Evolutionary conservation across 2,329 filamentous ascomycete species (phyloP).

Genomic region (Ciborinia camelliae): DNA sequence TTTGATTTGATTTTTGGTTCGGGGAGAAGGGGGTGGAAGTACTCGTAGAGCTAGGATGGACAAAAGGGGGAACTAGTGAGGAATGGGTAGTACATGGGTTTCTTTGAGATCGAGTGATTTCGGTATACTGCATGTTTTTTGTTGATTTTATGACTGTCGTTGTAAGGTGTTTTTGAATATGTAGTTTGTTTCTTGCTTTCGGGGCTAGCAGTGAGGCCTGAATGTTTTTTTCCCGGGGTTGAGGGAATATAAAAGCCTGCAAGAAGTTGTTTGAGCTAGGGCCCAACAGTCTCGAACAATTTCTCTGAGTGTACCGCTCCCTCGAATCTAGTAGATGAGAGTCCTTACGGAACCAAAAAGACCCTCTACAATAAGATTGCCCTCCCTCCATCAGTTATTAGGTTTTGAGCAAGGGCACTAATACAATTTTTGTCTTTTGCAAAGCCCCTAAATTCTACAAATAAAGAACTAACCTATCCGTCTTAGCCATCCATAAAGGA

Average conservation of each 20-base stretch:
- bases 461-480: background rate
- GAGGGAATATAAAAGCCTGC: background rate
- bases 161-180: background rate
- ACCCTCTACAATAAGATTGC: too few species aligned
- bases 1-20: background rate
- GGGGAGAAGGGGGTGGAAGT: too few species aligned
- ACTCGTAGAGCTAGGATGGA: too few species aligned
- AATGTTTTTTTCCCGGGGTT: background rate
- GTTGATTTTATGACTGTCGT: background rate
- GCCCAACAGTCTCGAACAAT: background rate
- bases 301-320: background rate
- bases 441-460: too few species aligned
- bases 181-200: background rate
- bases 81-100: too few species aligned
- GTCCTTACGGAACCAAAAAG: too few species aligned
- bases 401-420: too few species aligned
- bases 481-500: slow-evolving; percentile 11
- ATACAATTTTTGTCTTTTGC: background rate
- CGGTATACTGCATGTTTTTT: background rate
- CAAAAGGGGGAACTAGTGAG: background rate
- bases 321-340: too few species aligned
- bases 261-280: background rate
- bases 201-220: too few species aligned
- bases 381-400: too few species aligned
- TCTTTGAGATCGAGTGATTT: background rate